Percentiles rank a stretch among this genome's conserved stretches.
Conservation (phyloP, 2,329 filamentous ascomycete species). For the Hysterium pulicare region DNA sequence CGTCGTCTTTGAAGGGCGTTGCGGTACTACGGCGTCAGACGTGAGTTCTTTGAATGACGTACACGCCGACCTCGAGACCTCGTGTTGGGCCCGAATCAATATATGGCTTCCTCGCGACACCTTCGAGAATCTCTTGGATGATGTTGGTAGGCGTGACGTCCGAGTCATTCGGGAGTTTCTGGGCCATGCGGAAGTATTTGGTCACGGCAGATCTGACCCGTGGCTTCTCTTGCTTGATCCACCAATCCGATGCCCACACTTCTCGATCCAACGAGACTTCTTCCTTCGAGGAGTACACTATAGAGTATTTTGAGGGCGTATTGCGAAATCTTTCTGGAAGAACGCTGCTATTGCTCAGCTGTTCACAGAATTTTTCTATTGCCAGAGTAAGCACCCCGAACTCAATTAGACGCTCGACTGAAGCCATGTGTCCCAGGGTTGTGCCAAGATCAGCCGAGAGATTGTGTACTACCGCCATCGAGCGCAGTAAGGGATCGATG, state of each 20-base stretch:
- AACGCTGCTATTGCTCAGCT: conserved; percentile 28
- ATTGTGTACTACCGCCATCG: conserved; percentile 57
- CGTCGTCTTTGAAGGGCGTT: too few relatives aligned
- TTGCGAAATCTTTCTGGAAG: conserved; percentile 24
- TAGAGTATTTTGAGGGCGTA: conserved; percentile 36
- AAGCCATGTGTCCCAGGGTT: conserved; percentile 52
- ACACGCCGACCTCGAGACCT: conserved; percentile 48
- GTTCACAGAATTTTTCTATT: conserved; percentile 26
- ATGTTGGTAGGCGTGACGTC: conserved; percentile 54
- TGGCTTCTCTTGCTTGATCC: conserved; percentile 61
- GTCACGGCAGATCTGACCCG: conserved; percentile 53
- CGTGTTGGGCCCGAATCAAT: conserved; percentile 40
- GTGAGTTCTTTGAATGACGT: conserved; percentile 45
- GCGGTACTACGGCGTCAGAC: too few relatives aligned
- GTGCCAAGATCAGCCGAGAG: conserved; percentile 56
- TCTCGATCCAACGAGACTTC: conserved; percentile 50
- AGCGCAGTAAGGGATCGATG: conserved; percentile 58
- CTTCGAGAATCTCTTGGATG: conserved; percentile 58
- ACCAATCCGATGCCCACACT: conserved; percentile 60
- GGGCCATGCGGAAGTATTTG: conserved; percentile 43
- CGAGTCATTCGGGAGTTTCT: conserved; percentile 39
- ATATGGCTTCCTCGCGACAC: conserved; percentile 53
- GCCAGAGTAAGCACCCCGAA: conserved; percentile 48
- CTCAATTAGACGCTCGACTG: conserved; percentile 53
- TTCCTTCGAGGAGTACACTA: conserved; percentile 52